phyloP scores from a whole-genome alignment of 257 asterid species.

The Schizonepeta tenuifolia region DNA sequence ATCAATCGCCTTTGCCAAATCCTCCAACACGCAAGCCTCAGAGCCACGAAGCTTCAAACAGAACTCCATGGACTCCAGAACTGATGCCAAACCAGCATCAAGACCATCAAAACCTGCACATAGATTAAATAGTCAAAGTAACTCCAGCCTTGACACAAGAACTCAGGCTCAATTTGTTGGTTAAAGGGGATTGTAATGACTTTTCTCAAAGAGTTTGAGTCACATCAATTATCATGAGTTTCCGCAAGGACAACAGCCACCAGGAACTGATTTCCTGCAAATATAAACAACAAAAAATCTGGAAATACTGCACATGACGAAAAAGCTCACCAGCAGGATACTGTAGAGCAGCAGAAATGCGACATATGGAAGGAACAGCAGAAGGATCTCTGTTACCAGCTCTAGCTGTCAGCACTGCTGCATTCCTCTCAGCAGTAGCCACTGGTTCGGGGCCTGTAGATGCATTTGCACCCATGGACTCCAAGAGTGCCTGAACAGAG shows the following conservation, averaged over 20 bases:
- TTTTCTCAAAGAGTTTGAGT: constrained; percentile 20
- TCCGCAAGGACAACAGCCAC: constrained; percentile 5
- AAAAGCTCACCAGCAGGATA: constrained; percentile 82
- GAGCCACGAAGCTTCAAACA: constrained; percentile 97
- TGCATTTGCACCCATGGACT: constrained; percentile 79
- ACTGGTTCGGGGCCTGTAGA: constrained; percentile 91
- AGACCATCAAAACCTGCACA: constrained; percentile 73
- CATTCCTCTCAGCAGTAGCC: constrained; percentile 89
- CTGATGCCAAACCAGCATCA: constrained; percentile 93
- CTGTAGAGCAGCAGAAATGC: constrained; percentile 95
- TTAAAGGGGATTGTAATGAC: constrained; percentile 9
- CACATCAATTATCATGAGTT: constrained; percentile 4
- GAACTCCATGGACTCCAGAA: constrained; percentile 90
- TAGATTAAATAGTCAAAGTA: constrained; percentile 22
- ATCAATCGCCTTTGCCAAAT: constrained; percentile 86
- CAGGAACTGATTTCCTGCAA: constrained; percentile 18
- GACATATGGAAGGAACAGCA: constrained; percentile 95
- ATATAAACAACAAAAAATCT: constrained; percentile 20
- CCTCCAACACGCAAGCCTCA: constrained; percentile 93
- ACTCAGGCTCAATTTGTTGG: not conserved
- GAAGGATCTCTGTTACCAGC: constrained; percentile 99
- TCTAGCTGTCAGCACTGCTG: constrained; percentile 88
- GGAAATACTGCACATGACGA: constrained; percentile 13
- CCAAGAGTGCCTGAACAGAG: constrained; percentile 79
- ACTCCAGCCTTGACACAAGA: constrained; percentile 6